Conservation (phyloP, 305 asterid genomes). For the Withania somnifera region DNA sequence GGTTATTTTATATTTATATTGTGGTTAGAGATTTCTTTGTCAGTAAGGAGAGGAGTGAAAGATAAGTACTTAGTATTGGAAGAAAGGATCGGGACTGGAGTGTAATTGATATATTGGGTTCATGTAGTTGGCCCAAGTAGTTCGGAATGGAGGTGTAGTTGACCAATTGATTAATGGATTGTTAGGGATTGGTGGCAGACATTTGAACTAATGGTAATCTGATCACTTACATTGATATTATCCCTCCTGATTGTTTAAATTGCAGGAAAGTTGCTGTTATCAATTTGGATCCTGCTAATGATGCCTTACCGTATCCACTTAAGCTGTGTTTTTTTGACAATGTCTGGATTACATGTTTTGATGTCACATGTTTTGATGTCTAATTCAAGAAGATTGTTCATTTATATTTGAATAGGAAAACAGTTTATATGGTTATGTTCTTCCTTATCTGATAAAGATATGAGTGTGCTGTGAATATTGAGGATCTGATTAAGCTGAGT, state of each 20-base stretch:
- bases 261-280: constrained; percentile 95
- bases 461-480: constrained; percentile 85
- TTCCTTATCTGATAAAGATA: constrained; percentile 58
- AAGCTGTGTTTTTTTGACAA: neutral
- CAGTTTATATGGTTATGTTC: constrained; percentile 2
- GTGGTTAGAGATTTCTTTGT: neutral
- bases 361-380: neutral
- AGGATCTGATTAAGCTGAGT: constrained; percentile 75
- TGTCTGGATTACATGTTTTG: neutral
- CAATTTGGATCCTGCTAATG: constrained; percentile 96
- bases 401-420: neutral
- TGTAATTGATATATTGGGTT: neutral
- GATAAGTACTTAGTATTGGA: neutral
- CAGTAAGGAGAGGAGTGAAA: neutral
- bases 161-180: neutral
- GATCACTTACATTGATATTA: neutral
- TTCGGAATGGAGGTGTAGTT: neutral
- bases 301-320: constrained; percentile 86
- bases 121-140: neutral
- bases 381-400: neutral
- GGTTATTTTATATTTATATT: neutral
- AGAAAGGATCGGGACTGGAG: neutral
- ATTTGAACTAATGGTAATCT: neutral
- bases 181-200: neutral
- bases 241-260: neutral